A percentile compares a stretch with the other conserved stretches of the same genome.
Conservation (phyloP, 371 early-diverging fungal species). For the Mortierella sp. region DNA sequence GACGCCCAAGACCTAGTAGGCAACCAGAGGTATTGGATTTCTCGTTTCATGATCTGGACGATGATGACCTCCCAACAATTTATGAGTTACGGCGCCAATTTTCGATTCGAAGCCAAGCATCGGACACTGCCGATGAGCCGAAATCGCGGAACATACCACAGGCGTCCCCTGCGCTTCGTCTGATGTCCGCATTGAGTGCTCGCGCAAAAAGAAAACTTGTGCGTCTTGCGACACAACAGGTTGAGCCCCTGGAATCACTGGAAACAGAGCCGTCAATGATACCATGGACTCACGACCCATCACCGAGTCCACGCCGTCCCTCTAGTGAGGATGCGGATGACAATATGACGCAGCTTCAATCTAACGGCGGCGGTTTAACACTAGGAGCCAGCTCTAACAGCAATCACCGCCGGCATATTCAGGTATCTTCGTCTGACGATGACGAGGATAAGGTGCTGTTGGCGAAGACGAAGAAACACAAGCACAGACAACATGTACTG, state of each 20-base stretch:
- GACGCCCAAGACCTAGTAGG: background rate
- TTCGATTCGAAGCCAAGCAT: background rate
- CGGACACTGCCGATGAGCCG: background rate
- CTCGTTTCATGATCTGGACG: constrained; percentile 24
- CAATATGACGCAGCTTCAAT: too few relatives aligned
- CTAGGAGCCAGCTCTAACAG: too few relatives aligned
- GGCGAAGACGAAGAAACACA: constrained; percentile 13
- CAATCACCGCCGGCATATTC: background rate
- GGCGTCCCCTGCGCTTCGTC: background rate
- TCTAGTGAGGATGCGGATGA: background rate
- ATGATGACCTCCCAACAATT: constrained; percentile 29
- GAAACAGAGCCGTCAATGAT: constrained; percentile 3
- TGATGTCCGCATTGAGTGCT: constrained; percentile 6
- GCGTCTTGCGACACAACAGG: constrained; percentile 6
- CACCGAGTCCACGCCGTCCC: background rate
- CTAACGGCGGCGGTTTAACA: too few relatives aligned
- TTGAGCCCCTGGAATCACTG: constrained; percentile 18
- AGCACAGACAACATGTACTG: constrained; percentile 30
- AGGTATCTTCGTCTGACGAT: background rate
- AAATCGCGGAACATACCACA: background rate
- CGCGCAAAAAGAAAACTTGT: constrained; percentile 12
- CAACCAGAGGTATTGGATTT: background rate
- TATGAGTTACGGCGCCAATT: constrained; percentile 19
- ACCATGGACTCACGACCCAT: background rate
- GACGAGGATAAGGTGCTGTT: background rate